Evolutionary conservation across 768 basidiomycete genomes (phyloP).

Genomic region (Neoboletus subvelutipes): DNA sequence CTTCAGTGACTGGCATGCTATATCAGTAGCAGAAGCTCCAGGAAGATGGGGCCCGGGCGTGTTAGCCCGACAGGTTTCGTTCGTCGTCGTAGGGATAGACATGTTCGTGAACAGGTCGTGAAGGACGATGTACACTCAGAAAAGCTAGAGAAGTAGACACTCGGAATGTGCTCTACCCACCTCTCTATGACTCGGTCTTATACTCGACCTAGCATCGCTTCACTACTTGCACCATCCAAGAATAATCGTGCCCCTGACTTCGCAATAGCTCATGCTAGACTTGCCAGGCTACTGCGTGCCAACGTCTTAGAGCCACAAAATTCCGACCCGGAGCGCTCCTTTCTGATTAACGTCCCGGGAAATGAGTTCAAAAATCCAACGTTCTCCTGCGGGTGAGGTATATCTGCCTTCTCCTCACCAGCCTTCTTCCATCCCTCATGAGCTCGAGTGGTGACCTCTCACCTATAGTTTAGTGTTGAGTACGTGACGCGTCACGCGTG

Average conservation of each 20-base stretch:
- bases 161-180: neutral
- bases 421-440: conserved; percentile 1
- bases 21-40: neutral
- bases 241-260: neutral
- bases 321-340: neutral
- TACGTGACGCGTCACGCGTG: neutral
- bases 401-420: conserved; percentile 14
- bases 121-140: conserved; percentile 7
- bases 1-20: conserved; percentile 1
- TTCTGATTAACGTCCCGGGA: conserved; percentile 5
- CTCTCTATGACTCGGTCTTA: conserved; percentile 16
- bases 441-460: neutral
- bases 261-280: neutral
- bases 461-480: conserved; percentile 5
- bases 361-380: conserved; percentile 3
- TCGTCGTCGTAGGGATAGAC: conserved; percentile 7
- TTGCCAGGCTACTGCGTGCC: conserved; percentile 2
- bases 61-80: neutral
- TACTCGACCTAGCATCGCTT: conserved; percentile 12
- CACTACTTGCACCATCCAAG: neutral
- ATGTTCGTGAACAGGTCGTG: conserved; percentile 8
- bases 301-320: neutral
- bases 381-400: conserved; percentile 14
- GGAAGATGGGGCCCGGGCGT: conserved; percentile 1
- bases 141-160: neutral